These are phyloP conservation scores for Pythium chondricola DNA, from an alignment of 352 stramenopile species.

Conservation along the genomic window DNA sequence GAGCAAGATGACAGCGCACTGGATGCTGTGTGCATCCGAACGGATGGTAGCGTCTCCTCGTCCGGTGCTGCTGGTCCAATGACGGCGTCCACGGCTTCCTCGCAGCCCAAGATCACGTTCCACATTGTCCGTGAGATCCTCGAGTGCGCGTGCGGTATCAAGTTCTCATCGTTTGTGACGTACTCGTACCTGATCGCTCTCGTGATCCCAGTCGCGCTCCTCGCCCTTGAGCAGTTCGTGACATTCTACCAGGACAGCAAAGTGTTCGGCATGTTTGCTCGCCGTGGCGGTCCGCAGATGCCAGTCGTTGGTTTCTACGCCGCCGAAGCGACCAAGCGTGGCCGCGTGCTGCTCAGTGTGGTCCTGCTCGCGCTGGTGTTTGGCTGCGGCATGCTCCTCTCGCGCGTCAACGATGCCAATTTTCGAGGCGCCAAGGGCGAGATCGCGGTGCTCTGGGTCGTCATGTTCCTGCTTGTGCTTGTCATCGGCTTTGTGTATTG, in stretches of 20 bases:
- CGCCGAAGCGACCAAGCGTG: slow-evolving; percentile 26
- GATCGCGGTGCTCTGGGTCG: slow-evolving; percentile 37
- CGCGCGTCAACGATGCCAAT: slow-evolving; percentile 27
- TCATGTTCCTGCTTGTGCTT: slow-evolving; percentile 37
- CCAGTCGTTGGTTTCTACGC: slow-evolving; percentile 29
- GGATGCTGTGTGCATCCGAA: slow-evolving; percentile 39
- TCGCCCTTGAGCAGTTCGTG: slow-evolving; percentile 46
- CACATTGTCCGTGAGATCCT: slow-evolving; percentile 45
- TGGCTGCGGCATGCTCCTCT: slow-evolving; percentile 27
- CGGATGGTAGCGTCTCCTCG: no score
- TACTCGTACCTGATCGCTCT: slow-evolving; percentile 35
- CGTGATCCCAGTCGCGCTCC: slow-evolving; percentile 27
- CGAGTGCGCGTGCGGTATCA: slow-evolving; percentile 40
- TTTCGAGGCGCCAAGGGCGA: slow-evolving; percentile 27
- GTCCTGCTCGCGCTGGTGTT: slow-evolving; percentile 30
- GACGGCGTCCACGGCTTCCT: neutral
- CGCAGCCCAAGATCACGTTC: slow-evolving; percentile 27
- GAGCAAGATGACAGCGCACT: neutral
- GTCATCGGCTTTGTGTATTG: slow-evolving; percentile 38
- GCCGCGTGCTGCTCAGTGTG: slow-evolving; percentile 27
- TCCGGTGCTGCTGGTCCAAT: no score
- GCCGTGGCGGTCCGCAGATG: slow-evolving; percentile 23
- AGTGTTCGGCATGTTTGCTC: slow-evolving; percentile 33
- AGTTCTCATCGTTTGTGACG: slow-evolving; percentile 30
- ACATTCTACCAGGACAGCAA: slow-evolving; percentile 59